A percentile compares a stretch with the other conserved stretches of the same genome.
Conservation (phyloP, 2,329 filamentous ascomycete genomes). For the Diaporthe sp. region DNA sequence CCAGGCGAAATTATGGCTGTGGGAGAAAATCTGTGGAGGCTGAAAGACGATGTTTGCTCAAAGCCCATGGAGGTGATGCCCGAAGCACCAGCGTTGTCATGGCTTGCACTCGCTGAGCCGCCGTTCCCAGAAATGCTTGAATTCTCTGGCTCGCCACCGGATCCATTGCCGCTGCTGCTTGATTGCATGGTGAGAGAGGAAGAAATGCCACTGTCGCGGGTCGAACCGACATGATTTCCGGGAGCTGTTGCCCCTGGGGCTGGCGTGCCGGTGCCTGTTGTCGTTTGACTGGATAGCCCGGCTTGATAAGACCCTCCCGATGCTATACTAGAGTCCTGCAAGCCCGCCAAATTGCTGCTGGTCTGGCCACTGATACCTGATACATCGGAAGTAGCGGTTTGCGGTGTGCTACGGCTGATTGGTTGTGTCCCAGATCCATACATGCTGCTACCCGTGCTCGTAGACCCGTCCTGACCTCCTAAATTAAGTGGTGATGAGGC, state of each 20-base stretch:
- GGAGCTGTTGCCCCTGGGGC: not conserved
- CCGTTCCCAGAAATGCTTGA: not conserved
- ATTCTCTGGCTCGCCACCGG: too few relatives aligned
- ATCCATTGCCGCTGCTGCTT: too few relatives aligned
- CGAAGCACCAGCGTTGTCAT: not conserved
- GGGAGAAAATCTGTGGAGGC: not conserved
- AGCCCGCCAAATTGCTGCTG: not conserved
- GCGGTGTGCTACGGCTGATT: too few relatives aligned
- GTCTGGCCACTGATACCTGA: not conserved
- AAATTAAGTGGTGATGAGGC: not conserved
- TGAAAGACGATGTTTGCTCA: not conserved
- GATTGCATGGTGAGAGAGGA: not conserved
- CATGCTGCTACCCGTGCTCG: rapidly evolving
- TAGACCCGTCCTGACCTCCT: not conserved
- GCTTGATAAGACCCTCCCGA: not conserved
- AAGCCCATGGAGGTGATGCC: not conserved
- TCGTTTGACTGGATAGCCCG: not conserved
- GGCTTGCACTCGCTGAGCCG: not conserved
- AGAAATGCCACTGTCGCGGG: not conserved
- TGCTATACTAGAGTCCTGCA: not conserved
- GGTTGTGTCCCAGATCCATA: not conserved
- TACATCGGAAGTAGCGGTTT: not conserved
- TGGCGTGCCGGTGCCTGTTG: not conserved
- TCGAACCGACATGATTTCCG: not conserved
- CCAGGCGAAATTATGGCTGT: not conserved